Evolutionary conservation across 2,329 filamentous ascomycete genomes (phyloP).

Genomic region (Cadophora luteo-olivacea): DNA sequence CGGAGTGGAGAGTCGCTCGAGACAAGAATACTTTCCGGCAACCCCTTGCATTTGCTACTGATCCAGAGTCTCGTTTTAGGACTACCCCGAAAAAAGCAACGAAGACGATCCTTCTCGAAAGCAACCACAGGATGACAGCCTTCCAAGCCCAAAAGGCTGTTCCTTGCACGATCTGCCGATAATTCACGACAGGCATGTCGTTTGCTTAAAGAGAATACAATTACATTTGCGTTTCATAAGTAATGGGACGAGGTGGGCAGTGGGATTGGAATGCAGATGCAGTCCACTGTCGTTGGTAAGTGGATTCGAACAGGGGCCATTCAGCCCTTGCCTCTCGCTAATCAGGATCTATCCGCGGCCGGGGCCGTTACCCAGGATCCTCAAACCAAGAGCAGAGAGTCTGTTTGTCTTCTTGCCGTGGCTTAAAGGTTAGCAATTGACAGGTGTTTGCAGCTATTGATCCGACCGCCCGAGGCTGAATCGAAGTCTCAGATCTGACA

Average conservation of each 20-base stretch:
- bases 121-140: neutral
- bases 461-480: neutral
- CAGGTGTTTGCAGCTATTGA: neutral
- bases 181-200: neutral
- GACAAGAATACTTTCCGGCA: constrained; percentile 25
- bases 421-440: neutral
- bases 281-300: constrained; percentile 25
- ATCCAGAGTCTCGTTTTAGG: constrained; percentile 22
- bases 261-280: constrained; percentile 3
- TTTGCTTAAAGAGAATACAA: neutral
- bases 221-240: neutral
- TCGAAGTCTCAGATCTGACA: neutral
- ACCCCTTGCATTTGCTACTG: constrained; percentile 27
- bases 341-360: constrained; percentile 20
- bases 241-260: neutral
- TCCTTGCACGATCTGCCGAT: neutral
- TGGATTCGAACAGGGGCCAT: constrained; percentile 17
- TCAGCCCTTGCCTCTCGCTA: constrained; percentile 28
- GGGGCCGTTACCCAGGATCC: neutral
- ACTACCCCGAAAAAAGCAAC: constrained; percentile 24
- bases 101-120: constrained; percentile 19
- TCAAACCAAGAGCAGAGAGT: neutral
- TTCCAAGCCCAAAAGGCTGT: neutral
- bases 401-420: constrained; percentile 8
- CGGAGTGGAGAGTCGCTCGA: constrained; percentile 20